These are phyloP conservation scores for Trypanosoma rangeli DNA, from an alignment of 208 protist species.

Conservation along the genomic window DNA sequence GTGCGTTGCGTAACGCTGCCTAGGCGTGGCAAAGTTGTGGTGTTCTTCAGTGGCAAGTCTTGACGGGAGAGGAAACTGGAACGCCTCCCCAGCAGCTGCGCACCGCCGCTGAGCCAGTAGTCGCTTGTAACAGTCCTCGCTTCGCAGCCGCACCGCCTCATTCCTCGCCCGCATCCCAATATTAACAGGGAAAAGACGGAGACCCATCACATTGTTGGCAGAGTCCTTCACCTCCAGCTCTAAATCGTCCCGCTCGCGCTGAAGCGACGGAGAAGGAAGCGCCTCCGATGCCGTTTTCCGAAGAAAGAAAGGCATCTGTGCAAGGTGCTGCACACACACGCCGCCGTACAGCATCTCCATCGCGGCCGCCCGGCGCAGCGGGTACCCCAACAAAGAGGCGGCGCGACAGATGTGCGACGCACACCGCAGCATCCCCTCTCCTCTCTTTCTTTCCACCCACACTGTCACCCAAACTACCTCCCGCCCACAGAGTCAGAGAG, in stretches of 20 bases:
- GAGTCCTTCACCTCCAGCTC: slow-evolving; percentile 76
- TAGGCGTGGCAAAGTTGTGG: neutral
- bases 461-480: neutral
- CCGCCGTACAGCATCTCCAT: slow-evolving; percentile 83
- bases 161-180: slow-evolving; percentile 43
- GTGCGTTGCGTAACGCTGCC: slow-evolving; percentile 2
- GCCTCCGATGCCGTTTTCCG: slow-evolving; percentile 53
- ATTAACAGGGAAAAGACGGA: slow-evolving; percentile 72
- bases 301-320: slow-evolving; percentile 46
- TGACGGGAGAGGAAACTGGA: slow-evolving; percentile 57
- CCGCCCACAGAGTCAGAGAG: neutral
- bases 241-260: slow-evolving; percentile 54
- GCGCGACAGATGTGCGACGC: neutral
- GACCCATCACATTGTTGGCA: slow-evolving; percentile 64
- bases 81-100: slow-evolving; percentile 28
- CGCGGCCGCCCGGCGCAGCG: slow-evolving; percentile 57
- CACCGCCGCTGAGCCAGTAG: slow-evolving; percentile 55
- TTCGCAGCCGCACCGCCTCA: slow-evolving; percentile 56
- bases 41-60: neutral
- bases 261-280: slow-evolving; percentile 56
- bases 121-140: slow-evolving; percentile 59
- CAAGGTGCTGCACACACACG: slow-evolving; percentile 61
- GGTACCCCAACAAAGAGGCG: slow-evolving; percentile 67
- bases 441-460: neutral
- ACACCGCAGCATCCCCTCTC: slow-evolving; percentile 20